These are phyloP conservation scores for Maudiozyma humilis DNA, from an alignment of 1,139 yeast species.

Conservation along the genomic window DNA sequence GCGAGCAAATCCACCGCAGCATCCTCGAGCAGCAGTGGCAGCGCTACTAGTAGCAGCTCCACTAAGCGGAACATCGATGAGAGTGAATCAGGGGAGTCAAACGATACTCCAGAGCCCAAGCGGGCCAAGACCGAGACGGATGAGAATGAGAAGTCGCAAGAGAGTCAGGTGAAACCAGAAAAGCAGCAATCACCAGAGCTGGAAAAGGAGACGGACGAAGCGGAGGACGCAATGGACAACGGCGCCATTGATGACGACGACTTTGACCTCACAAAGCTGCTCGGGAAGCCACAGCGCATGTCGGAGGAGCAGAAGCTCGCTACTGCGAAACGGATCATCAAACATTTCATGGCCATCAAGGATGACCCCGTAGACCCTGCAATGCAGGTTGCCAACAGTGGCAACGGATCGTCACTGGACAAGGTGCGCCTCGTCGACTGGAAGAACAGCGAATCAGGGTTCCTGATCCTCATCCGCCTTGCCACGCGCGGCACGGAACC, in stretches of 20 bases:
- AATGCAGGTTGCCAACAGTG: neutral
- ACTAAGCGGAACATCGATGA: conserved; percentile 3
- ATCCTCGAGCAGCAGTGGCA: no score
- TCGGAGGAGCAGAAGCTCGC: conserved; percentile 21
- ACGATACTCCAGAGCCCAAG: conserved; percentile 2
- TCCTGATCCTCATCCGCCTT: conserved; percentile 62
- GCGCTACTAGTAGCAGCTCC: neutral
- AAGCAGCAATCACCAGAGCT: conserved; percentile 11
- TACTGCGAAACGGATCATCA: conserved; percentile 22
- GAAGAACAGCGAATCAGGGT: conserved; percentile 50
- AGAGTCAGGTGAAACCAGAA: no score
- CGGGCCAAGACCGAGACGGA: conserved; percentile 9
- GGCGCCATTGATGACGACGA: neutral
- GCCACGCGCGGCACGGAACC: conserved; percentile 67
- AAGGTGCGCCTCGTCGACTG: conserved; percentile 25
- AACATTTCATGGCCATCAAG: conserved; percentile 14
- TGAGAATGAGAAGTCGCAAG: conserved; percentile 13
- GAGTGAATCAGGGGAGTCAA: neutral
- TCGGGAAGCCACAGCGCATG: conserved; percentile 17
- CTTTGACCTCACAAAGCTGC: conserved; percentile 1
- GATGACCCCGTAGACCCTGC: conserved; percentile 2
- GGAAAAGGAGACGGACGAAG: conserved; percentile 15
- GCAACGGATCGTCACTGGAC: conserved; percentile 15
- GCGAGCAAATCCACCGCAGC: conserved; percentile 7
- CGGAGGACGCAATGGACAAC: conserved; percentile 23